Conservation (phyloP, 805 yeast species). For the Cyberlindnera veronae region DNA sequence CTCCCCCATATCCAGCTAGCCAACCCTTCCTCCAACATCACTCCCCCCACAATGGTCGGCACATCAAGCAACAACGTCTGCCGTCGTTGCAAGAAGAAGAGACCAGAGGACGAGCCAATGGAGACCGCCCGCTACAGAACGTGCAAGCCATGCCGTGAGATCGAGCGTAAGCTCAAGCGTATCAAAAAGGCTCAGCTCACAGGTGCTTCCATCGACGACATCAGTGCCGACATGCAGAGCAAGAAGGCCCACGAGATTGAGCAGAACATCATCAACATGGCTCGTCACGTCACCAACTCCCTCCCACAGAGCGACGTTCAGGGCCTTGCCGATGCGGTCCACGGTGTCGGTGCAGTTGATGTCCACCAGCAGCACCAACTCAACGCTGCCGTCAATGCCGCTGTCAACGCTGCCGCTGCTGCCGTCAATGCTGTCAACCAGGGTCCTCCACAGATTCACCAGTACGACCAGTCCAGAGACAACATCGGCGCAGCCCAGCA, state of each 20-base stretch:
- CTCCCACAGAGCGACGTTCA: slow-evolving; percentile 13
- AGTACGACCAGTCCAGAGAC: slow-evolving; percentile 19
- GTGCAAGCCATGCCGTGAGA: slow-evolving; percentile 29
- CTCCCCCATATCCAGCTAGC: neutral
- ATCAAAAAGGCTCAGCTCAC: slow-evolving; percentile 21
- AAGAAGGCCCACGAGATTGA: slow-evolving; percentile 18
- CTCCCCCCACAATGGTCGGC: slow-evolving; percentile 9
- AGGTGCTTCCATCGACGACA: slow-evolving; percentile 14
- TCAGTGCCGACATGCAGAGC: slow-evolving; percentile 11
- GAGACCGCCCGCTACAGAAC: slow-evolving; percentile 31
- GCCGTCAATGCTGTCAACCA: slow-evolving; percentile 12
- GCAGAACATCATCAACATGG: slow-evolving; percentile 20
- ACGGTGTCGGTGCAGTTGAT: slow-evolving; percentile 2
- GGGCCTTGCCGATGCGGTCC: slow-evolving; percentile 10
- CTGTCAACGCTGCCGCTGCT: slow-evolving; percentile 7
- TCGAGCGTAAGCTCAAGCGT: slow-evolving; percentile 25
- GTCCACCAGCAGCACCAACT: slow-evolving; percentile 12
- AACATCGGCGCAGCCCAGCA: slow-evolving; percentile 5
- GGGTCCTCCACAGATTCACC: slow-evolving; percentile 22
- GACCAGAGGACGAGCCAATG: slow-evolving; percentile 28
- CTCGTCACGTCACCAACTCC: slow-evolving; percentile 13
- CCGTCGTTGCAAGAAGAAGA: slow-evolving; percentile 31
- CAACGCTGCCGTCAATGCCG: slow-evolving; percentile 8
- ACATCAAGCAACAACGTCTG: slow-evolving; percentile 19
- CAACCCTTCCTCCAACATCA: neutral